Evolutionary conservation across 768 basidiomycete species (phyloP), one percentile per base, ranked within the genome.

Genomic region (Panaeolus cyanescens): DNA sequence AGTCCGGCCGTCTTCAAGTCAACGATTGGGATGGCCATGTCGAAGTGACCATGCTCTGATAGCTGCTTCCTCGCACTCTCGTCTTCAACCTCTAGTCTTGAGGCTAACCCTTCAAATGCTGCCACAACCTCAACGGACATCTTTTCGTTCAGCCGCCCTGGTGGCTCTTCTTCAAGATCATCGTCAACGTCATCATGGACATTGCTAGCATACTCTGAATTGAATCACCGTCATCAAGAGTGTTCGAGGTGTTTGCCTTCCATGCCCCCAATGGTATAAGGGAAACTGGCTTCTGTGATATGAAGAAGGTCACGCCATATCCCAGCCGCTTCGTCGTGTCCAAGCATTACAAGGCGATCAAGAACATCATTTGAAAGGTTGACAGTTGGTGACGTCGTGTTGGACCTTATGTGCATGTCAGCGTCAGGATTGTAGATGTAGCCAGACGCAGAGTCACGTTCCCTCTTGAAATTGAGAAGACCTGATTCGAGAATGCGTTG

Each of bases 401-500:
- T 19, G n/a, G 36, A 19, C 25, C 33, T 33, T 36, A 32, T 61
- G 1, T 33, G 54, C 55, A 56, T 61, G 55, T 61, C 60, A 7
- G 62, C 20, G 25, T 70, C 65, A 40, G 62, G 61, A 40, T 70
- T 66, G 6, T 70, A 63, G 9, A 67, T 60, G 40, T 72, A 72
- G 5, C 68, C 71, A 42, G 62, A 17, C 0, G 57, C 31, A 1
- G 66, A 63, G 0, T 57, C 62, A 1, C 62, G 30, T n/a, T 71
- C 70, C 13, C 64, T 58, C 12, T 64, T 65, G 3, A 56, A 56
- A 9, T 62, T 62, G 60, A 68, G 58, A 3, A 40, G 9, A 0
- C 68, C 69, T 0, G 69, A 68, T 15, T 72, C 62, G 8, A 73
- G 68, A 22, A 73, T 67, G 0, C 58, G 61, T 45, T 73, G 72